Base-by-base conservation (phyloP, 495 filamentous ascomycete species). In the Clohesyomyces aquaticus region DNA sequence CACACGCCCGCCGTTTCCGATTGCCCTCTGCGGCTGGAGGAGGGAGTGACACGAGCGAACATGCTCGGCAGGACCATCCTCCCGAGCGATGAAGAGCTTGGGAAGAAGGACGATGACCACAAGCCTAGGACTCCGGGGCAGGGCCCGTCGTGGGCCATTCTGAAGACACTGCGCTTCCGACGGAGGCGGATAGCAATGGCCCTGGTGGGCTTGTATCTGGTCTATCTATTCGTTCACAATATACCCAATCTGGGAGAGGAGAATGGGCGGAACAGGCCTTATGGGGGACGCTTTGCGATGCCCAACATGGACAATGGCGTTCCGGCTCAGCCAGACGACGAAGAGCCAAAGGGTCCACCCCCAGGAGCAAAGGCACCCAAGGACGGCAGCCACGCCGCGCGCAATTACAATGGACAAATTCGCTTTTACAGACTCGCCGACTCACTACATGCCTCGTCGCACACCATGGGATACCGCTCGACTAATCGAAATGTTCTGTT, bases 41-140 rank as follows among this genome's bases (percentile, higher is more conserved):
- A 60, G 66, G 61, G 60, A 46, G 42, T 52, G 9, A 63, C 43
- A 26, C 52, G 64, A 32, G 38, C 18, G 61, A 68, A 47, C 61
- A 68, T 71, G 65, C 27, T 76, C 58, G 65, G 76, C 63, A 78
- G 73, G 57, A 77, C 79, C 71, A 69, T 80, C 3, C 77, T 82
- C 60, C 69, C 77, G 16, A 78, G 71, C 49, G 86, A 89, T 72
- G 85, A 85, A 75, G 86, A 88, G 78, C 79, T 87, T n/a, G 86
- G 85, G 48, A 88, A 88, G 76, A 84, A 82, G 60, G 80, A 88
- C 70, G 86, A 89, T 71, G 86, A 88, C 67, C 82, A 83, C 71
- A 80, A 77, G 55, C 77, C 76, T 3, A 65, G 63, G 22, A 68
- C 71, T 38, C 66, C 73, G 38, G 60, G 73, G 16, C 62, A 74